Evolutionary conservation across 2,329 filamentous ascomycete species (phyloP).

Genomic region (Chaetomium sp.): DNA sequence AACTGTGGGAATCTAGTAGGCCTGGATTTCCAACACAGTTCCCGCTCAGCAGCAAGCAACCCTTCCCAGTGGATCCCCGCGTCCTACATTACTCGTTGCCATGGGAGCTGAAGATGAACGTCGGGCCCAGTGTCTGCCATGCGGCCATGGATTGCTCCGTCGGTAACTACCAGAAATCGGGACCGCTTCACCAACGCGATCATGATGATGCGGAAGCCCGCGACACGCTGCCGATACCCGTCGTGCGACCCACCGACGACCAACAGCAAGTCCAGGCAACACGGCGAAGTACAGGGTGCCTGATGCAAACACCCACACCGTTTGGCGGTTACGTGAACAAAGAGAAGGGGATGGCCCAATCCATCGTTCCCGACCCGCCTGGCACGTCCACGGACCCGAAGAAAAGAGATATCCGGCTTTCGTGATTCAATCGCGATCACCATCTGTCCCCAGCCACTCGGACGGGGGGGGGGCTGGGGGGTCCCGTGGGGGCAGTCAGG

Average conservation of each 20-base stretch:
- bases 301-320: conserved; percentile 19
- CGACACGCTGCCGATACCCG: conserved; percentile 20
- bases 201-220: conserved; percentile 23
- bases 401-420: not conserved
- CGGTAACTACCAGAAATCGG: conserved; percentile 12
- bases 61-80: too few species aligned
- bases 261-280: conserved; percentile 12
- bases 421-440: not conserved
- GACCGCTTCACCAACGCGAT: conserved; percentile 7
- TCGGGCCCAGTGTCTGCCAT: too few species aligned
- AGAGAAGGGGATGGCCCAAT: not conserved
- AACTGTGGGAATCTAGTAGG: too few species aligned
- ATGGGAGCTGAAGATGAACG: too few species aligned
- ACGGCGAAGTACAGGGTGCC: conserved; percentile 19
- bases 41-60: too few species aligned
- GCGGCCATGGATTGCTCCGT: not conserved
- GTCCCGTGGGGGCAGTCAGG: too few species aligned
- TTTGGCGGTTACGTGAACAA: not conserved
- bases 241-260: not conserved
- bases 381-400: not conserved
- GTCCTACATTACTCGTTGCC: too few species aligned
- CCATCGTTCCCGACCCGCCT: too few species aligned
- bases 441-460: too few species aligned
- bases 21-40: too few species aligned
- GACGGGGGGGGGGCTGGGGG: too few species aligned